A percentile compares a stretch with the other conserved stretches of the same genome.
These are phyloP conservation scores for Aleurites moluccanus DNA, from an alignment of 441 rosid species.

Conservation along the genomic window DNA sequence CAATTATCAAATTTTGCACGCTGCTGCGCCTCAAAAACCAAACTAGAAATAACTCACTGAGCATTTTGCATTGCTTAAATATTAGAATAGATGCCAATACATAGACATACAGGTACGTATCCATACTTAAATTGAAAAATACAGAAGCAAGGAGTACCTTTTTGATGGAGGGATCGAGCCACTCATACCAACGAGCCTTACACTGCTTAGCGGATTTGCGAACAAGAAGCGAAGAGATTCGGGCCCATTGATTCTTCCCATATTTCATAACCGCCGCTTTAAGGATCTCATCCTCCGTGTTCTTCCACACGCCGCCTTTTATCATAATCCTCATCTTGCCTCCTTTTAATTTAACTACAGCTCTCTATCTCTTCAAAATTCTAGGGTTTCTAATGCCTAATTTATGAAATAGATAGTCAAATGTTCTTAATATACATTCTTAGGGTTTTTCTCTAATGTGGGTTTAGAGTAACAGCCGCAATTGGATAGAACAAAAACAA, in stretches of 20 bases:
- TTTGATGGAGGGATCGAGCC: slow-evolving; percentile 99
- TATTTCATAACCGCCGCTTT: slow-evolving; percentile 99
- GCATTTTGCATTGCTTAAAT: neutral
- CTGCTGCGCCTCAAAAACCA: neutral
- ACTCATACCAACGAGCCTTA: slow-evolving; percentile 99
- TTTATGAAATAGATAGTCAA: neutral
- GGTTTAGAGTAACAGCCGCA: neutral
- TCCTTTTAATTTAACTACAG: slow-evolving; percentile 4
- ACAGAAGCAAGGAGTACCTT: slow-evolving; percentile 44
- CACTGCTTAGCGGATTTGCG: slow-evolving; percentile 99
- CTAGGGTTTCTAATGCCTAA: neutral
- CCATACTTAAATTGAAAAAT: neutral
- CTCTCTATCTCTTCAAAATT: neutral
- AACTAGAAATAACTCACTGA: neutral
- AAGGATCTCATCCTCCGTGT: slow-evolving; percentile 99
- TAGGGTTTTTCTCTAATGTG: neutral
- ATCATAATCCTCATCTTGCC: slow-evolving; percentile 99
- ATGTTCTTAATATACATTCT: neutral
- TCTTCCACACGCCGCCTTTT: slow-evolving; percentile 99
- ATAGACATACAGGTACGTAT: neutral
- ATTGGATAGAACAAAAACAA: neutral
- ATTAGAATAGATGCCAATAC: neutral
- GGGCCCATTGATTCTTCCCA: slow-evolving; percentile 98
- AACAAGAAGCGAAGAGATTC: slow-evolving; percentile 92
- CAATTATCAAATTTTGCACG: neutral